Evolutionary conservation across 2,329 filamentous ascomycete species (phyloP), one percentile per base, ranked within the genome.

Genomic region (Dactylellina leptospora): DNA sequence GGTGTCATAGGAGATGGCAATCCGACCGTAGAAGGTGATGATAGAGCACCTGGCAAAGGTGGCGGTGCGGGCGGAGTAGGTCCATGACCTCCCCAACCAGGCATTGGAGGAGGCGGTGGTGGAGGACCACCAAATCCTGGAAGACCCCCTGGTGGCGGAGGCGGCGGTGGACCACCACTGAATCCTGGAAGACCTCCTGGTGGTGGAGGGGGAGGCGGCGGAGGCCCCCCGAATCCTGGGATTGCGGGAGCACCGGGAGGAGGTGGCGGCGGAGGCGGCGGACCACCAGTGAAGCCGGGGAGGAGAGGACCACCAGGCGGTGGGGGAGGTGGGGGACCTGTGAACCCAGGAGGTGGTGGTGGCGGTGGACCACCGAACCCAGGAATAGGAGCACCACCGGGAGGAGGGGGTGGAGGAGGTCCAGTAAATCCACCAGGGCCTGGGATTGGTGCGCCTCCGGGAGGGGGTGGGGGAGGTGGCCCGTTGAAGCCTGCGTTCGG

Each of bases 61-160:
- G 83, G 82, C 23, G 83, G 81, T 2, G 80, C 79, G 23, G 82
- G 81, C n/a, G 82, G 81, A 20, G 82, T 81, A 23, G 76, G 75
- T 23, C 78, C 78, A 59, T 77, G 77, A 45, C 78, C 75, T 28
- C 78, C 78, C 22, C 79, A 71, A 40, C 54, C 59, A 25, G 69
- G 69, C 13, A 40, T 78, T 61, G 80, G 78, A 73, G 80, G 80
- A 2, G 81, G 82, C 2, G 82, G 82, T 1, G 83, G 82, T 4
- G 83, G 82, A 48, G 76, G 75, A 40, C 77, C 77, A 5, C 78
- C 59, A 1, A 76, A 23, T 11, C 78, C 79, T 28, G 80, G 79
- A 59, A 78, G 78, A 16, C 78, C 78, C 4, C 78, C 78, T 36
- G 81, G 80, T 0, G 82, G 80, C 1, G 78, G 77, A 4, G 79